Conservation (phyloP, 306 rosid genomes). For the Senna tora region DNA sequence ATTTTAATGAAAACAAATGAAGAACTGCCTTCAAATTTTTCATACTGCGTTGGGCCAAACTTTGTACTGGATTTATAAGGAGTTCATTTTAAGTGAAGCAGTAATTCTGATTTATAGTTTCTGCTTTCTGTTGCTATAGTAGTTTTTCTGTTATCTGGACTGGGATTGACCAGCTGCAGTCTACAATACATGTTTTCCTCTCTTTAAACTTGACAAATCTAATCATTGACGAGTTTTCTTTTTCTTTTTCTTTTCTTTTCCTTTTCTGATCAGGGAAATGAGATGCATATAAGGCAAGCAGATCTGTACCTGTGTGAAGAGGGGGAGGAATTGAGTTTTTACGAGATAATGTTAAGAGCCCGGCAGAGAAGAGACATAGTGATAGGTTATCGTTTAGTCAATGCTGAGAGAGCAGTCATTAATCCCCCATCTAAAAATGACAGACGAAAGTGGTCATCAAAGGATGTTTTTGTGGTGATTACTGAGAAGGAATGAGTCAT, state of each 20-base stretch:
- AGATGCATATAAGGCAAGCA: conserved; percentile 84
- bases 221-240: conserved; percentile 12
- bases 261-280: conserved; percentile 67
- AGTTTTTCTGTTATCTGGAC: too few relatives aligned
- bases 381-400: conserved; percentile 69
- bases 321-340: conserved; percentile 79
- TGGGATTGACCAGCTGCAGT: conserved; percentile 10
- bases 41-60: not conserved
- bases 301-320: conserved; percentile 74
- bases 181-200: not conserved
- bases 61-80: not conserved
- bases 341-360: conserved; percentile 74
- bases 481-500: conserved; percentile 70
- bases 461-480: conserved; percentile 85
- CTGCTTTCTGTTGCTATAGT: too few relatives aligned
- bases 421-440: conserved; percentile 73
- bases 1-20: not conserved
- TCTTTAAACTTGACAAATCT: not conserved
- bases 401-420: conserved; percentile 81
- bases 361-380: conserved; percentile 82
- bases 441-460: conserved; percentile 68
- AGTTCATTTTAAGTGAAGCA: not conserved
- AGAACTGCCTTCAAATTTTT: not conserved
- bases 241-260: conserved; percentile 18
- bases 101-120: too few relatives aligned